Evolutionary conservation across 495 filamentous ascomycete genomes (phyloP).

Genomic region (Pseudomonodictys pantanalensis): DNA sequence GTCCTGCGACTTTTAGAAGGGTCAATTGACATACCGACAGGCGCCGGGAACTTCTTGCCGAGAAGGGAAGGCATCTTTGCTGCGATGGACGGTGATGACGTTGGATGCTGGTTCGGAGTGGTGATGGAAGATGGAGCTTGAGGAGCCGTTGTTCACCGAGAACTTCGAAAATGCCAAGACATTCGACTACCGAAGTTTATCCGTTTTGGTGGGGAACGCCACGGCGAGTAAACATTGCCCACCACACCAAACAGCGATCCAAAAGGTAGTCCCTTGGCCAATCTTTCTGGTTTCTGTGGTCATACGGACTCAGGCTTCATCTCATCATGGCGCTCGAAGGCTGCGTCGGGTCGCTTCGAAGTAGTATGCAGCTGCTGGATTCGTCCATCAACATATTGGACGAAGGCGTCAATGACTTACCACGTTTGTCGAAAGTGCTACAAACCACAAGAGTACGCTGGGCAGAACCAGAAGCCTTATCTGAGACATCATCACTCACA

Average conservation of each 20-base stretch:
- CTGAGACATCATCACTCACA: conserved; percentile 1
- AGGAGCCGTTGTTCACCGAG: background rate
- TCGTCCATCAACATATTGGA: conserved; percentile 71
- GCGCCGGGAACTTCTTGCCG: conserved; percentile 89
- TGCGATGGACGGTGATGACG: conserved; percentile 7
- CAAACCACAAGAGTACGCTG: conserved; percentile 63
- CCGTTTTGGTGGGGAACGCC: background rate
- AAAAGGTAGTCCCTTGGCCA: background rate
- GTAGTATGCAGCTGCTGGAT: conserved; percentile 68
- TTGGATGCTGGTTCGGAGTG: background rate
- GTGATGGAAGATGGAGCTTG: conserved; percentile 13
- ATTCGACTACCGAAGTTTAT: background rate
- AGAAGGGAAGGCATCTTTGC: conserved; percentile 75
- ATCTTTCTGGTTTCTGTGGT: background rate
- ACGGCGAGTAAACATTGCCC: conserved; percentile 3
- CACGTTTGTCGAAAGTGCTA: conserved; percentile 67
- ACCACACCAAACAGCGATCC: background rate
- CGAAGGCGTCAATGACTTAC: conserved; percentile 69
- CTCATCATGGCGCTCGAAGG: conserved; percentile 50
- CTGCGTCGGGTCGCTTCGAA: conserved; percentile 68
- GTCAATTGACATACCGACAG: conserved; percentile 66
- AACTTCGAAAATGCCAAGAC: background rate
- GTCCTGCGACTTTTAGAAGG: conserved; percentile 1
- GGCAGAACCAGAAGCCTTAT: background rate
- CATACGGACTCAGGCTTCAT: conserved; percentile 5